Base-by-base conservation (phyloP, 768 basidiomycete species). In the Naganishia kalamii region DNA sequence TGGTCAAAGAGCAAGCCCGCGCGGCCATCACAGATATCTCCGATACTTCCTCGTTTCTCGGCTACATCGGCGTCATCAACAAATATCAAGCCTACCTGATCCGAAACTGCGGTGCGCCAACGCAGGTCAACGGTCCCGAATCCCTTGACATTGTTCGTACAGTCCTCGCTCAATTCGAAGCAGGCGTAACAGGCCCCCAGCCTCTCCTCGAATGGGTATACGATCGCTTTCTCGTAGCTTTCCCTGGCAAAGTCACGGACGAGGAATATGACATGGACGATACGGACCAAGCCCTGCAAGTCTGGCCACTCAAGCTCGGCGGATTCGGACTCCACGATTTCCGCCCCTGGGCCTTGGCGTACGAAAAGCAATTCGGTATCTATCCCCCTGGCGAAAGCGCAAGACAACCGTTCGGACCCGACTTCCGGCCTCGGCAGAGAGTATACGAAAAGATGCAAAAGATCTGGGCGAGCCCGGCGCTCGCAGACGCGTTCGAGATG, bases 71-170 rank as follows among this genome's bases (percentile, higher is more conserved):
- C 51, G 41, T 64, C 13, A 44, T 51, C 37, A 64, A 64, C 30
- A 64, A 57, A 40, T 41, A 64, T n/a, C 63, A 64, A 29, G 63
- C 63, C 12, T 64, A 40, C 35, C 25, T 64, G 35, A 30, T 48
- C 11, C n/a, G 63, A 4, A 64, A 64, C 51, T 44, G 50, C 15
- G 49, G 50, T 10, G 15, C 43, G 25, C 41, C 51, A 13, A 52
- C 52, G 41, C 40, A 30, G 12, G 51, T 52, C 19, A 64, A 64
- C 50, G 63, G 63, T 41, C 40, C 40, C 30, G 40, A 46, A 12
- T 52, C 54, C 33, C 40, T 64, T 12, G 50, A 64, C 8, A 43
- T 21, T 4, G 7, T 64, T 15, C 63, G 43, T 8, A 29, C 50
- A 5, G 37, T 64, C 15, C 29, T 64, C n/a, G 50, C 27, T 10